A percentile compares a stretch with the other conserved stretches of the same genome.
These are phyloP conservation scores for Globisporangium sylvaticum DNA, from an alignment of 352 stramenopile genomes.

Conservation along the genomic window DNA sequence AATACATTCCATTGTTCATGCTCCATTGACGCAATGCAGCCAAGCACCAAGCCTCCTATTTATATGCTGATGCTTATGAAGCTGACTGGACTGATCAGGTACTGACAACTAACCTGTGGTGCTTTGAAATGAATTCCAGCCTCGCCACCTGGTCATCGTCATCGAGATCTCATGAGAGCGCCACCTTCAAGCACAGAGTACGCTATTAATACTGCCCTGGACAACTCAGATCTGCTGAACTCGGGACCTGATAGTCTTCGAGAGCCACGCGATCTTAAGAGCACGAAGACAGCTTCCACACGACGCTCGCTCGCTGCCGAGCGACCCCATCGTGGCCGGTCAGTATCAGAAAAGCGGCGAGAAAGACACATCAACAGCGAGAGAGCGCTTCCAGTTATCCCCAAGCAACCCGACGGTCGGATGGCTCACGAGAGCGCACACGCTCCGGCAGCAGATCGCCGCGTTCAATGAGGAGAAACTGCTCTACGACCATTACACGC, in stretches of 20 bases:
- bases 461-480: conserved; percentile 65
- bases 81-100: background rate
- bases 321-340: background rate
- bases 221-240: background rate
- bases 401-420: conserved; percentile 29
- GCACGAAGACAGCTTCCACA: background rate
- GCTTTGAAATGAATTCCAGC: background rate
- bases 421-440: conserved; percentile 46
- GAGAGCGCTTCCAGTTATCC: background rate
- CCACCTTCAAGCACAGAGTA: background rate
- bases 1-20: background rate
- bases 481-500: conserved; percentile 76
- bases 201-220: conserved; percentile 3
- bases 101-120: background rate
- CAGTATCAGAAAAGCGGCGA: conserved; percentile 8
- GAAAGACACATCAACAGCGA: background rate
- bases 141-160: conserved; percentile 2
- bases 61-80: background rate
- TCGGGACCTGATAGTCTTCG: background rate
- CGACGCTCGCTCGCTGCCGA: background rate
- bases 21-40: background rate
- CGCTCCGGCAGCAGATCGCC: conserved; percentile 41
- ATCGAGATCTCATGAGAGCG: background rate
- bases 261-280: conserved; percentile 1
- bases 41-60: background rate